Evolutionary conservation across 305 asterid species (phyloP).

Genomic region (Fraxinus platypoda): DNA sequence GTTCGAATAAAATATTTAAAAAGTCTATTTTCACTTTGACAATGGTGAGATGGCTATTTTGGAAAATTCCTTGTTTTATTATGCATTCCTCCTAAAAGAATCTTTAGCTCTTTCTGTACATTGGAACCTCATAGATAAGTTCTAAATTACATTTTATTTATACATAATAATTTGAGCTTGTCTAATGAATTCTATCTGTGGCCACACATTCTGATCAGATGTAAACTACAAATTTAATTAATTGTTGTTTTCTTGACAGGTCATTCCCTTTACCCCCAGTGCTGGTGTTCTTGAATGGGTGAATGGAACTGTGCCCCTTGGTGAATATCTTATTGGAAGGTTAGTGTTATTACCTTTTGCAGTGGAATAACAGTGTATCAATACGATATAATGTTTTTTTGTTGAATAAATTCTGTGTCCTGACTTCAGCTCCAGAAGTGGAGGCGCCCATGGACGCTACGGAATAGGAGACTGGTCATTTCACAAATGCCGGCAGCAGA

Average conservation of each 20-base stretch:
- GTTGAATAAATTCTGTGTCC: slow-evolving; percentile 27
- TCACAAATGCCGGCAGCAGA: slow-evolving; percentile 84
- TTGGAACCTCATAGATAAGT: background rate
- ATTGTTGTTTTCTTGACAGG: slow-evolving; percentile 50
- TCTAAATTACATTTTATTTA: slow-evolving; percentile 14
- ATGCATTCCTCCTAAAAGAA: background rate
- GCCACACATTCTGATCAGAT: slow-evolving; percentile 7
- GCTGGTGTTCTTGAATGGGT: slow-evolving; percentile 99
- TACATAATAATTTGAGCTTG: slow-evolving; percentile 6
- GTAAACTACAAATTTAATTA: background rate
- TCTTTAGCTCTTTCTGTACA: background rate
- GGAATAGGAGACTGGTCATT: slow-evolving; percentile 92
- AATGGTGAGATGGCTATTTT: background rate
- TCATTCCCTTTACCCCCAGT: slow-evolving; percentile 96
- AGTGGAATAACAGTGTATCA: slow-evolving; percentile 19
- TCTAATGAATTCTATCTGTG: slow-evolving; percentile 19
- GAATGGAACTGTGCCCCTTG: slow-evolving; percentile 92
- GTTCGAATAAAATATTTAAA: background rate
- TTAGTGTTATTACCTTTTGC: slow-evolving; percentile 35
- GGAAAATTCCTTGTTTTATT: background rate
- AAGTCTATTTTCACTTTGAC: background rate
- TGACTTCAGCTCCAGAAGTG: slow-evolving; percentile 70
- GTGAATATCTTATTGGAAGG: slow-evolving; percentile 95
- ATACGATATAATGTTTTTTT: slow-evolving; percentile 4
- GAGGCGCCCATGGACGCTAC: slow-evolving; percentile 98